Evolutionary conservation across 257 asterid species (phyloP), one percentile per base, ranked within the genome.

Genomic region (Mentha longifolia): DNA sequence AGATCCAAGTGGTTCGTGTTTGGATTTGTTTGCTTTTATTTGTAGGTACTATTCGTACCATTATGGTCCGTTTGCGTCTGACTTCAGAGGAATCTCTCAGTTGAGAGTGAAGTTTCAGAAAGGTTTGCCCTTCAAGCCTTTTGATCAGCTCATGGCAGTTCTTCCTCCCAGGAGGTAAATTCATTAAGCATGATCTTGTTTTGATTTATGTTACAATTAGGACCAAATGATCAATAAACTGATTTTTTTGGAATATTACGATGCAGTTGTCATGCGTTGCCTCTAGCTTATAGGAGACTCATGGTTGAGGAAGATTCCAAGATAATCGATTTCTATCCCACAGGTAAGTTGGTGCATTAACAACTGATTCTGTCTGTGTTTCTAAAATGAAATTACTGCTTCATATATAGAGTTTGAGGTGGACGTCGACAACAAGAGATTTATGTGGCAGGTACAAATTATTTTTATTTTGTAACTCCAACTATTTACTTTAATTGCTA

Each of bases 121-220:
- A 68, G 89, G 89, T 39, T 37, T 52, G 1, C 96, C 96, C 6
- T 82, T 89, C 61, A 78, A 80, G 63, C 90, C 95, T 0, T 84
- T 85, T 46, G 89, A 87, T 52, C 95, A 89, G 63, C 85, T 89
- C 1, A 73, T 89, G 92, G 92, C 78, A 3, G 92, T 87, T 16
- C 88, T 89, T 46, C 95, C 94, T 9, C 89, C 95, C 0, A 51
- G 71, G 68, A 89, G 96, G 96, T 89, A 49, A 25, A 2, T 28
- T 61, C 42, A 7, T 46, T 16, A 33, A 45, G 28, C 56, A 12
- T 20, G 14, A 7, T 43, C 33, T 43, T 11, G 22, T 7, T 63
- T 9, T n/a, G 0, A 33, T 61, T 37, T 10, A 22, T 39, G 37
- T 33, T 33, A 3, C 7, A 33, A 49, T 28, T 41, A 37, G 33